Conservation (phyloP, 345 rosid species). For the Hypericum androsaemum region DNA sequence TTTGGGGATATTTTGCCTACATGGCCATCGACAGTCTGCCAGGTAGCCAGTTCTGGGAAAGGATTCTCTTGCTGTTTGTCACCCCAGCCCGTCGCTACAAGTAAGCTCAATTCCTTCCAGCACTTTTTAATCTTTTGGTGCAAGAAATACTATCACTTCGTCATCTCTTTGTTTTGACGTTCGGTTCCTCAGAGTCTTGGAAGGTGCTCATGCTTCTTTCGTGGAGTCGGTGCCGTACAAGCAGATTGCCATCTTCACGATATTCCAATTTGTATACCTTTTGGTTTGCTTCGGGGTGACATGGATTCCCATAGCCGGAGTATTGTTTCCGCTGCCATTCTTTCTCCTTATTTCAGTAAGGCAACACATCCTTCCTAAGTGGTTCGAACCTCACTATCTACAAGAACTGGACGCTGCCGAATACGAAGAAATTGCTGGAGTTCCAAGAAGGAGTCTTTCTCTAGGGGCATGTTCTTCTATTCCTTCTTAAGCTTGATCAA, state of each 20-base stretch:
- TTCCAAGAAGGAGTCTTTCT: conserved; percentile 38
- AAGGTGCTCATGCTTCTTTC: conserved; percentile 64
- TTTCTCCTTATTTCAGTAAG: conserved; percentile 58
- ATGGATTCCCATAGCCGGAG: conserved; percentile 77
- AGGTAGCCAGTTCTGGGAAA: conserved; percentile 84
- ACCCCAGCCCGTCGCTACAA: conserved; percentile 62
- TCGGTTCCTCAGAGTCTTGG: conserved; percentile 46
- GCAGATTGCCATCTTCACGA: conserved; percentile 41
- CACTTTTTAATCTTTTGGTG: too few species aligned
- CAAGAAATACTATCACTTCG: background rate
- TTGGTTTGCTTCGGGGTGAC: conserved; percentile 59
- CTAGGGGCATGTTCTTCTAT: conserved; percentile 28
- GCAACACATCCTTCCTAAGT: conserved; percentile 55
- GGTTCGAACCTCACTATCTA: conserved; percentile 48
- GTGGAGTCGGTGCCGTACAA: conserved; percentile 67
- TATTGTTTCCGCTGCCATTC: conserved; percentile 68
- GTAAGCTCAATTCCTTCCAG: conserved; percentile 24
- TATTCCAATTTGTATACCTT: conserved; percentile 58
- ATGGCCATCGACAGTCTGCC: conserved; percentile 91
- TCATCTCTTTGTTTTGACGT: conserved; percentile 4
- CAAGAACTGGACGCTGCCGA: conserved; percentile 64
- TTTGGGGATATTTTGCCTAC: conserved; percentile 89
- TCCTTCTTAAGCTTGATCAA: background rate
- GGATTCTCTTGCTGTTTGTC: conserved; percentile 58
- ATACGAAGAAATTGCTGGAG: conserved; percentile 59